Percentiles rank a stretch among this genome's conserved stretches.
Conservation (phyloP, 2,329 filamentous ascomycete genomes). For the Fusarium camptoceras region DNA sequence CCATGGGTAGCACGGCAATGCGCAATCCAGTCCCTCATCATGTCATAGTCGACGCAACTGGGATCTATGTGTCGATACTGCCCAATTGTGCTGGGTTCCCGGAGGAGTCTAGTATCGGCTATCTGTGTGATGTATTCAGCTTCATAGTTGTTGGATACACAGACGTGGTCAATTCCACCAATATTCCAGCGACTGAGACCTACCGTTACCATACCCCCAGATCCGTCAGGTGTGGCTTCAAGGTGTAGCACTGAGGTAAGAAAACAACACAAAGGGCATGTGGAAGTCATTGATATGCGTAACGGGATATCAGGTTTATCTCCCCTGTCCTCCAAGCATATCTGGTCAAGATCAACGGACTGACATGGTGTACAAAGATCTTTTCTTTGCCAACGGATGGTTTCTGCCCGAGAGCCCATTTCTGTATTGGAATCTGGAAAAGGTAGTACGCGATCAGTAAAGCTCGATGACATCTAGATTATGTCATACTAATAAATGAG, state of each 20-base stretch:
- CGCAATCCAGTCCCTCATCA: background rate
- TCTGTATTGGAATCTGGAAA: background rate
- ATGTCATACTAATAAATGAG: background rate
- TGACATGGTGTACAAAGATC: background rate
- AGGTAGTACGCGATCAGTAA: background rate
- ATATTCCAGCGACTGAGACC: background rate
- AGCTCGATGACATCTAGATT: background rate
- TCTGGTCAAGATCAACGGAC: background rate
- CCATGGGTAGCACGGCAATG: background rate
- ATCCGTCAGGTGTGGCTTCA: background rate
- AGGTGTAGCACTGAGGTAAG: background rate
- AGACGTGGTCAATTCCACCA: background rate
- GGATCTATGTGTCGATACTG: background rate
- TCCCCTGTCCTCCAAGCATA: background rate
- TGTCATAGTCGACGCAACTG: background rate
- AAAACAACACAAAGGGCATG: background rate
- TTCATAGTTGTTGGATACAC: background rate
- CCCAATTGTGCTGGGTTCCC: background rate
- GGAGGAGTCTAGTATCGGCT: background rate
- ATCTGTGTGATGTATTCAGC: background rate
- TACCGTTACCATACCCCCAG: background rate
- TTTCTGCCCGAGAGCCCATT: background rate
- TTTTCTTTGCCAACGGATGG: background rate
- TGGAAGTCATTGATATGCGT: background rate
- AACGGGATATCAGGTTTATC: background rate